A percentile compares a stretch with the other conserved stretches of the same genome.
phyloP scores from a whole-genome alignment of 345 rosid genomes.

The Murraya paniculata region DNA sequence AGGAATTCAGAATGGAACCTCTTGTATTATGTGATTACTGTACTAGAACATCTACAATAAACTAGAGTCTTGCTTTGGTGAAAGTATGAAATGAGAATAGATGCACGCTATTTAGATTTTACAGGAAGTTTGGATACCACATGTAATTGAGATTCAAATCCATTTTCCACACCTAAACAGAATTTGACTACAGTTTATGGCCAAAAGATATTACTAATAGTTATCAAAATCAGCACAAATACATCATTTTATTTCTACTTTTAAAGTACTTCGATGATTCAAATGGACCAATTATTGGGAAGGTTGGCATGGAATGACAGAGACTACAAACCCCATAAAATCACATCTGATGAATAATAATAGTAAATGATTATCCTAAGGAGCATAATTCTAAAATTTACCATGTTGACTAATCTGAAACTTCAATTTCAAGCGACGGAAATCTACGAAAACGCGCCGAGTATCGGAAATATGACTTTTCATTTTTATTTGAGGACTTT shows the following conservation, averaged over 20 bases:
- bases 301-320: background rate
- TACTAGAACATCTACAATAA: background rate
- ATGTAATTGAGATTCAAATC: background rate
- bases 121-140: background rate
- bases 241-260: background rate
- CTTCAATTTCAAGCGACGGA: constrained; percentile 50
- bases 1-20: background rate
- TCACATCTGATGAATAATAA: background rate
- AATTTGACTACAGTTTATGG: background rate
- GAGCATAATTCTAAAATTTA: background rate
- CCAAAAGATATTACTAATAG: background rate
- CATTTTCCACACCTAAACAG: background rate
- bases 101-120: background rate
- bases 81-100: background rate
- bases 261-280: background rate
- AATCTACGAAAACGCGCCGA: constrained; percentile 43
- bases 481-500: constrained; percentile 29
- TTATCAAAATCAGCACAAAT: background rate
- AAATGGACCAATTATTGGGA: background rate
- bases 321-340: background rate
- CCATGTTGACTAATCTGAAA: constrained; percentile 46
- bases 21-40: background rate
- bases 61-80: too few species aligned
- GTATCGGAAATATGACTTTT: constrained; percentile 35
- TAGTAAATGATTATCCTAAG: background rate